Percentiles rank a stretch among this genome's conserved stretches.
phyloP scores from a whole-genome alignment of 306 rosid genomes.

The Rosa rugosa region DNA sequence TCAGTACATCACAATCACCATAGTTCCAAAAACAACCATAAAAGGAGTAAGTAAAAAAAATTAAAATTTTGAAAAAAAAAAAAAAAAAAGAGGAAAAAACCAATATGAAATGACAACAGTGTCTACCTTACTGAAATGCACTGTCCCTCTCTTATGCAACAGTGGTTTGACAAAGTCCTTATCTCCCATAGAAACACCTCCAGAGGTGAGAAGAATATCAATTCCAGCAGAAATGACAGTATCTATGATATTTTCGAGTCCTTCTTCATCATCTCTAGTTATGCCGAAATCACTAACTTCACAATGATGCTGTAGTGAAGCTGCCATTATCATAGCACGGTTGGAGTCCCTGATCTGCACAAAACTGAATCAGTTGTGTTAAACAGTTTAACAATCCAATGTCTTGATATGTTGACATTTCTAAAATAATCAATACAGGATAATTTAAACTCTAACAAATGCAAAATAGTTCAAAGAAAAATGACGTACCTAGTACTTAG shows the following conservation, averaged over 20 bases:
- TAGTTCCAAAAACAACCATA: conserved; percentile 21
- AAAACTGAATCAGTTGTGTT: conserved; percentile 23
- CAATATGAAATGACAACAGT: conserved; percentile 18
- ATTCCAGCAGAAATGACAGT: conserved; percentile 71
- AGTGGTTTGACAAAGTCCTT: conserved; percentile 82
- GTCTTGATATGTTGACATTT: neutral
- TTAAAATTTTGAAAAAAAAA: too few species aligned
- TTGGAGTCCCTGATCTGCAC: conserved; percentile 95
- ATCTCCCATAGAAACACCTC: conserved; percentile 99
- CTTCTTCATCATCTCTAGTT: conserved; percentile 73
- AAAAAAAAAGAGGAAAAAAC: neutral
- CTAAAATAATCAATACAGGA: neutral
- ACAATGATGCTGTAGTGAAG: conserved; percentile 72
- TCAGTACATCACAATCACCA: neutral
- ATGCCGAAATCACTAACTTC: conserved; percentile 80
- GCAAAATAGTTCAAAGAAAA: neutral
- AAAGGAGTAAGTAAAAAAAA: neutral
- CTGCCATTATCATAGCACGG: conserved; percentile 89
- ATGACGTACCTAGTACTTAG: neutral
- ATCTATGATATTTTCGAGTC: conserved; percentile 64
- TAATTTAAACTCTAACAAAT: neutral
- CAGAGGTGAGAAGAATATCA: conserved; percentile 86
- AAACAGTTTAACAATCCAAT: neutral
- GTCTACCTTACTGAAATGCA: conserved; percentile 67
- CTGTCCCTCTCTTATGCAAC: conserved; percentile 62